Conservation (phyloP, 2,329 filamentous ascomycete genomes). For the Arachnomyces sp. region DNA sequence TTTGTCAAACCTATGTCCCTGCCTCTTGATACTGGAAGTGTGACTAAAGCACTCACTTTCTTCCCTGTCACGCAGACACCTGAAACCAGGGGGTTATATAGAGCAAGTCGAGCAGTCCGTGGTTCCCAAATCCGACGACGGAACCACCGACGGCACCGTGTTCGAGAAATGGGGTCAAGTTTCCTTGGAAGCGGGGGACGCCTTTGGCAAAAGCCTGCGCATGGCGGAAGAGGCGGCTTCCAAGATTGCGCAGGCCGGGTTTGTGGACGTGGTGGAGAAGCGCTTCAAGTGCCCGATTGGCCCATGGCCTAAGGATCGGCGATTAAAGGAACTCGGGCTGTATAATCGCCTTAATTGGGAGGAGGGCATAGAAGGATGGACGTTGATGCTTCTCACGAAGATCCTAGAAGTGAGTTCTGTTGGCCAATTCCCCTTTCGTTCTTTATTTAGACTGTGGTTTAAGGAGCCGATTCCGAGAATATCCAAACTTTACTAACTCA, state of each 20-base stretch:
- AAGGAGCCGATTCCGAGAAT: not conserved
- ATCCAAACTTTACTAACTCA: not conserved
- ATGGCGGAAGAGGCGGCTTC: conserved; percentile 19
- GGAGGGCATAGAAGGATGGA: conserved; percentile 14
- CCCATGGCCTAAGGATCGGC: conserved; percentile 32
- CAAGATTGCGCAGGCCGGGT: conserved; percentile 30
- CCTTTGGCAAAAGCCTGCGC: conserved; percentile 18
- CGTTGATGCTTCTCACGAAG: not conserved
- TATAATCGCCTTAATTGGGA: conserved; percentile 6
- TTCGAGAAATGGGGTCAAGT: conserved; percentile 14
- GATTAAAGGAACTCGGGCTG: conserved; percentile 7
- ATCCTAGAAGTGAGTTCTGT: not conserved
- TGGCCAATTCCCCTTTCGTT: no score
- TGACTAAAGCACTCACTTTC: not conserved
- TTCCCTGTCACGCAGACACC: conserved; percentile 16
- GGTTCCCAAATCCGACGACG: conserved; percentile 17
- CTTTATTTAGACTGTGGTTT: not conserved
- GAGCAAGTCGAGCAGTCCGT: conserved; percentile 24
- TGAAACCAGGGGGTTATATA: conserved; percentile 25
- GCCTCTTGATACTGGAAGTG: not conserved
- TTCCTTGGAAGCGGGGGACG: conserved; percentile 10
- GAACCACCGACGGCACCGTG: conserved; percentile 9
- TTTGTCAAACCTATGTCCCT: conserved; percentile 10
- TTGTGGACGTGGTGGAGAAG: conserved; percentile 37
- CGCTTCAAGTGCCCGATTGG: conserved; percentile 36